phyloP scores from a whole-genome alignment of 179 eudicot genomes.

The Amaranthus tricolor region DNA sequence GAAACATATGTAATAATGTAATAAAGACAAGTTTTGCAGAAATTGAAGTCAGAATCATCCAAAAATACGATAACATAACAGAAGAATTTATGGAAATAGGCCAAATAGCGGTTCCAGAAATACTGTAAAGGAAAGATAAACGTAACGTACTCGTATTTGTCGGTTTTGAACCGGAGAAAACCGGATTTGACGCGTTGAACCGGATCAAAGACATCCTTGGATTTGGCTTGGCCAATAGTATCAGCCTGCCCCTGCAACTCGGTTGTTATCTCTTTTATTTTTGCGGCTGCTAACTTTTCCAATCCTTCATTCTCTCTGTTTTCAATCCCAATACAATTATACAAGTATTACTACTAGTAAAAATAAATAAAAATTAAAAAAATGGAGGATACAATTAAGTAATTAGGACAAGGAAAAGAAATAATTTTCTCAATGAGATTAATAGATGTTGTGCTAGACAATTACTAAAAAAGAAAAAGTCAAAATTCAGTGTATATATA shows the following conservation, averaged over 20 bases:
- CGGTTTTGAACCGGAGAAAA: constrained; percentile 64
- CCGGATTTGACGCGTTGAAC: constrained; percentile 65
- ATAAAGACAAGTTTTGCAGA: too few relatives aligned
- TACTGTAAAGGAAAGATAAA: neutral
- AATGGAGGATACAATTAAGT: too few relatives aligned
- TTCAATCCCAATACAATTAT: constrained; percentile 9
- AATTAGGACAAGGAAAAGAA: too few relatives aligned
- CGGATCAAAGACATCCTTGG: constrained; percentile 33
- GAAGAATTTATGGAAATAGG: neutral
- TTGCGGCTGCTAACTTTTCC: constrained; percentile 74
- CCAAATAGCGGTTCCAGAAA: too few relatives aligned
- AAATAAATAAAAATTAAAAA: too few relatives aligned
- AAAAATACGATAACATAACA: too few relatives aligned
- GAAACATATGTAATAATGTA: too few relatives aligned
- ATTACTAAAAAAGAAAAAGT: constrained; percentile 50
- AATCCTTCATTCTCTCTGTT: constrained; percentile 76
- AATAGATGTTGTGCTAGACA: constrained; percentile 30
- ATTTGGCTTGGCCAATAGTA: constrained; percentile 21
- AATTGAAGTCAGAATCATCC: too few relatives aligned
- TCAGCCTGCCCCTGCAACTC: constrained; percentile 43
- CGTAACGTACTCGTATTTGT: constrained; percentile 70
- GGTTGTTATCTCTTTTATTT: constrained; percentile 63
- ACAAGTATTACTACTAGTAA: too few relatives aligned
- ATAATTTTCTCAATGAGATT: too few relatives aligned
- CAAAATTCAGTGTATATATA: constrained; percentile 72